Evolutionary conservation across 1,284 basidiomycete species (phyloP).

Genomic region (Inonotus obliquus): DNA sequence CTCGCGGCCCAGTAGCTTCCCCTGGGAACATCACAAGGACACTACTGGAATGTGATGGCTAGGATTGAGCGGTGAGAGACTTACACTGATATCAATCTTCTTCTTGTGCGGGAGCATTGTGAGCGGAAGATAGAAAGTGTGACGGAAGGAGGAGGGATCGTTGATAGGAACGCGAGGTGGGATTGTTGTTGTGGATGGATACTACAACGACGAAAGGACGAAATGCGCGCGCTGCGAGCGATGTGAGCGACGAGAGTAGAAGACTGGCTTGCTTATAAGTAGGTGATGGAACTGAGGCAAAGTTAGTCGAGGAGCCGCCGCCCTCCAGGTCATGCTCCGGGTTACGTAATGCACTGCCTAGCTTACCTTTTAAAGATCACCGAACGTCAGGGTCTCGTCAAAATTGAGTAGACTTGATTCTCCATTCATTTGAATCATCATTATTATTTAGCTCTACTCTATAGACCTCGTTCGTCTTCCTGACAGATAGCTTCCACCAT

Average conservation of each 20-base stretch:
- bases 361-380: background rate
- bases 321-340: background rate
- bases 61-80: slow-evolving; percentile 27
- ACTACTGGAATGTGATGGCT: background rate
- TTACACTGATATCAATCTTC: slow-evolving; percentile 87
- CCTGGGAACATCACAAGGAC: background rate
- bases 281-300: slow-evolving; percentile 1
- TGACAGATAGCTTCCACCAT: background rate
- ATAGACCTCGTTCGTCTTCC: background rate
- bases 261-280: background rate
- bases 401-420: no score
- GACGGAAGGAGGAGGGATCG: slow-evolving; percentile 28
- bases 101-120: slow-evolving; percentile 81
- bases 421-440: background rate
- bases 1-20: background rate
- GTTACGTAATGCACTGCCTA: background rate
- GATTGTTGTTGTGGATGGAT: slow-evolving; percentile 8
- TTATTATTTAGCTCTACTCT: background rate
- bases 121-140: slow-evolving; percentile 23
- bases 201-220: background rate
- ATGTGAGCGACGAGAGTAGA: slow-evolving; percentile 3
- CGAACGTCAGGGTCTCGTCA: background rate
- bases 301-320: background rate
- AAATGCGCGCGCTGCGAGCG: background rate
- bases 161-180: slow-evolving; percentile 18